A percentile compares a stretch with the other conserved stretches of the same genome.
Conservation (phyloP, 495 filamentous ascomycete genomes). For the Schizothecium vesticola region DNA sequence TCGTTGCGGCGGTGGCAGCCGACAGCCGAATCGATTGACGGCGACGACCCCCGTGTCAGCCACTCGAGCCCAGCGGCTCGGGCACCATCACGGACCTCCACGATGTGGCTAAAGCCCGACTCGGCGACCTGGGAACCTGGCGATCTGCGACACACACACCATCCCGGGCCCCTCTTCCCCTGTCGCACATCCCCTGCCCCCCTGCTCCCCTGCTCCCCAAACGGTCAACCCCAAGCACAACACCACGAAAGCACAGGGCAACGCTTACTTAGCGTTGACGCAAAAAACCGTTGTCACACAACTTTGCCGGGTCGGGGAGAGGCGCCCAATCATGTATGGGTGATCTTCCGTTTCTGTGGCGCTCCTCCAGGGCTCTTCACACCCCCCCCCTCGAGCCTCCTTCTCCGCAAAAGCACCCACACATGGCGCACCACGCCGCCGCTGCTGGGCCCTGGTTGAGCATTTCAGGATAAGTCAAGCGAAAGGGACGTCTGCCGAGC, state of each 20-base stretch:
- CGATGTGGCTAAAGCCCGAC: constrained; percentile 36
- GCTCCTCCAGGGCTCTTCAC: constrained; percentile 23
- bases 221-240: constrained; percentile 3
- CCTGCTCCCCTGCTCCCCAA: not conserved
- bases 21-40: constrained; percentile 3
- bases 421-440: too few species aligned
- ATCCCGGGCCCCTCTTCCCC: not conserved
- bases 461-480: not conserved
- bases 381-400: not conserved
- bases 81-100: constrained; percentile 26
- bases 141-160: constrained; percentile 16
- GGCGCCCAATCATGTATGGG: constrained; percentile 1
- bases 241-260: not conserved
- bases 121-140: constrained; percentile 34
- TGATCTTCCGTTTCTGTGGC: constrained; percentile 13
- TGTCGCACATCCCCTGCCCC: not conserved
- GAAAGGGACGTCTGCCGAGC: not conserved
- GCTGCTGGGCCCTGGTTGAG: not conserved
- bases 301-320: constrained; percentile 22
- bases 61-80: constrained; percentile 21
- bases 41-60: not conserved
- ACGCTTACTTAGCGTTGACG: constrained; percentile 32
- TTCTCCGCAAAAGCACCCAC: not conserved
- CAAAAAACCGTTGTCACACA: constrained; percentile 40
- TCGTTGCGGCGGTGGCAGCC: not conserved